Evolutionary conservation across 2,329 filamentous ascomycete species (phyloP), one percentile per base, ranked within the genome.

Genomic region (Hawksworthiomyces lignivorus): DNA sequence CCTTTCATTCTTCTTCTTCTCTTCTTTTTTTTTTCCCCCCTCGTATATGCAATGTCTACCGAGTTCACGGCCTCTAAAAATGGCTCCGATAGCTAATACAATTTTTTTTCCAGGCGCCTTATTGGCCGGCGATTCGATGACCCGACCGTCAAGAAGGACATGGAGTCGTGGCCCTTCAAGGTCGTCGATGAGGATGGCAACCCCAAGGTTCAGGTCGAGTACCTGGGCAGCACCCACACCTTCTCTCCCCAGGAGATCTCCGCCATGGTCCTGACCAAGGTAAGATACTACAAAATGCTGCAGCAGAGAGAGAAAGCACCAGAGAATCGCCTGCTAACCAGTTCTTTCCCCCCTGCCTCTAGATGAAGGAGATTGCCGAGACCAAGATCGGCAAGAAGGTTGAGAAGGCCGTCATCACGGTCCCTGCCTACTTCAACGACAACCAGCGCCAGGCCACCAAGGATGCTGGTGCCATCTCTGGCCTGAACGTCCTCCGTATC

Each of bases 291-390:
- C n/a, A n/a, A n/a, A n/a, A n/a, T n/a, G n/a, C n/a, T n/a, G n/a
- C n/a, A n/a, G n/a, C n/a, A n/a, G n/a, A 36, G 33, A 29, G 21
- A 35, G 24, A 30, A 22, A 8, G 12, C n/a, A 37, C 8, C n/a
- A n/a, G n/a, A n/a, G n/a, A n/a, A n/a, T n/a, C n/a, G n/a, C n/a
- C n/a, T n/a, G 4, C 15, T 29, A 7, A 18, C 6, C 14, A 22
- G n/a, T 37, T 31, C 39, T 19, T 21, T 35, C 32, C 24, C 19
- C 45, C 41, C 34, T 18, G 31, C 42, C 37, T 54, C 56, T 59
- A 94, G 90, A 96, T 97, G 90, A 94, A 95, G 80, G 92, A 98
- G 73, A 88, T 96, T 65, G 92, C 92, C 60, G 92, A 98, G 78
- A 78, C 77, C 69, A 97, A 98, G 80, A 82, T 98, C 59, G 92